Conservation (phyloP, 306 rosid genomes). For the Cucumis melo region DNA sequence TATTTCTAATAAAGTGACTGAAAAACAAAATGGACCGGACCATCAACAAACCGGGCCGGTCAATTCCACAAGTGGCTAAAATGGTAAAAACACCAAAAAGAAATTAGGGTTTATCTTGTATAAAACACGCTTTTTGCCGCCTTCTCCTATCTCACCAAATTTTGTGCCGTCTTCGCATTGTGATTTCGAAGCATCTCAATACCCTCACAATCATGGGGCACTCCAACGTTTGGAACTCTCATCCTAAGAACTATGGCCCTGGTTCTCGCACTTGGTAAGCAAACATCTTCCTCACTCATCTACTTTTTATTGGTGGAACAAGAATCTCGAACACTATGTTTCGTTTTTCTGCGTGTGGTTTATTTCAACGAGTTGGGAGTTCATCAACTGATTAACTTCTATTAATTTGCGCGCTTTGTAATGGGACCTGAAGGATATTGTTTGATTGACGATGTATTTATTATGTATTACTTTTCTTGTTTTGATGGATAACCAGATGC, state of each 20-base stretch:
- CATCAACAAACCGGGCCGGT: neutral
- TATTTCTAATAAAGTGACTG: neutral
- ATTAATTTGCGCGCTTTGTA: neutral
- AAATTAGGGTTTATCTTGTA: neutral
- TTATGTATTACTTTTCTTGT: neutral
- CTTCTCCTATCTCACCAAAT: neutral
- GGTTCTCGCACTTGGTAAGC: slow-evolving; percentile 83
- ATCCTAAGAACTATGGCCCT: slow-evolving; percentile 87
- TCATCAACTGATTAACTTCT: too few relatives aligned
- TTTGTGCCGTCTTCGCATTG: neutral
- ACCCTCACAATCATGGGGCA: slow-evolving; percentile 47
- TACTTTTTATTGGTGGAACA: neutral
- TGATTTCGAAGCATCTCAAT: neutral
- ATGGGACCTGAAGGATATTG: neutral
- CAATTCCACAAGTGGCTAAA: neutral
- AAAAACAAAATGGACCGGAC: neutral
- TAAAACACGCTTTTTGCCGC: neutral
- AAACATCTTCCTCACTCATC: neutral
- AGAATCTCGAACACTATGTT: neutral
- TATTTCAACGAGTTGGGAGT: neutral
- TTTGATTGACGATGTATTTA: neutral
- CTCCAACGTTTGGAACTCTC: slow-evolving; percentile 88
- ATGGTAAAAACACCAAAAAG: neutral
- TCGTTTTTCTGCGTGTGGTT: neutral
- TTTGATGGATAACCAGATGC: neutral